A percentile compares a stretch with the other conserved stretches of the same genome.
Evolutionary conservation across 768 basidiomycete genomes (phyloP).

Genomic region (Daedalea quercina): DNA sequence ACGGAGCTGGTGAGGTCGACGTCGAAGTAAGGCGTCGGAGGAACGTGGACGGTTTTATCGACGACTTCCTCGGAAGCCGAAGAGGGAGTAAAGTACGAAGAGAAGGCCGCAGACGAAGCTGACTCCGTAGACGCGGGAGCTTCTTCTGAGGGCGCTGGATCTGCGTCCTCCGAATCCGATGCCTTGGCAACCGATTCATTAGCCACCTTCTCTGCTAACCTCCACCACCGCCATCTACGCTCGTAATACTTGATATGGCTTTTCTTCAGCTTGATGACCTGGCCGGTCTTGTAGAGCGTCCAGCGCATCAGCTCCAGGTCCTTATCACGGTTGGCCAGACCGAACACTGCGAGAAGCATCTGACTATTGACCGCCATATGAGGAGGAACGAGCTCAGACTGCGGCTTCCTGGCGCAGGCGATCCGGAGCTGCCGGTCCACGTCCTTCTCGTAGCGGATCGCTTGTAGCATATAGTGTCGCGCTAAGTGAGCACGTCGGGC

Average conservation of each 20-base stretch:
- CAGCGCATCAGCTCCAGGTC: conserved; percentile 56
- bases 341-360: conserved; percentile 52
- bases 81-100: conserved; percentile 12
- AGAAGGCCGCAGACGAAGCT: conserved; percentile 1
- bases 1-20: conserved; percentile 24
- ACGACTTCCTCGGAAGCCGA: conserved; percentile 4
- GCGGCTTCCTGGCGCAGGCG: conserved; percentile 16
- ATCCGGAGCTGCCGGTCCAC: conserved; percentile 27
- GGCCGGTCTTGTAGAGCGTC: conserved; percentile 40
- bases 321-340: conserved; percentile 52
- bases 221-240: conserved; percentile 14
- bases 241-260: conserved; percentile 31
- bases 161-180: background rate
- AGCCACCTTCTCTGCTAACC: background rate
- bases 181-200: background rate
- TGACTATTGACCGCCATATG: conserved; percentile 47
- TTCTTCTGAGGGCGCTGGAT: background rate
- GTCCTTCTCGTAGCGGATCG: conserved; percentile 37
- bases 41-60: background rate
- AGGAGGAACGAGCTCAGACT: conserved; percentile 38
- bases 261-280: conserved; percentile 42
- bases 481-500: conserved; percentile 45
- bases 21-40: conserved; percentile 22
- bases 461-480: conserved; percentile 60
- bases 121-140: background rate